phyloP scores from a whole-genome alignment of 176 grass and related monocot species.

The maize (Zea mays) region DNA sequence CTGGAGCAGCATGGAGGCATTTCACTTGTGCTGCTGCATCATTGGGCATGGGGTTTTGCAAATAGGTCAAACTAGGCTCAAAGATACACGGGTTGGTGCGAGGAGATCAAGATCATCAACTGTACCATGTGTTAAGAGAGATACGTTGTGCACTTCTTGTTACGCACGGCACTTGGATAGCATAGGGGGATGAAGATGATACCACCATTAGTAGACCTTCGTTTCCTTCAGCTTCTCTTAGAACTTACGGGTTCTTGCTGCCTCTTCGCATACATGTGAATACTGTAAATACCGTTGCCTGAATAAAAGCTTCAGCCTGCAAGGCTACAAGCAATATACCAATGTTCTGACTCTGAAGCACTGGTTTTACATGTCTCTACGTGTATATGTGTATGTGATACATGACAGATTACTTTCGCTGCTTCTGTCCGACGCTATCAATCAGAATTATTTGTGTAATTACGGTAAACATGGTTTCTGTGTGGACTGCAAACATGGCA shows the following conservation, averaged over 20 bases:
- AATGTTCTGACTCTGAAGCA: too few species aligned
- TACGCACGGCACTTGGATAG: conserved; percentile 26
- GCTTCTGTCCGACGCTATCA: background rate
- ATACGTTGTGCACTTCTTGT: conserved; percentile 13
- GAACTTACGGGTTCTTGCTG: background rate
- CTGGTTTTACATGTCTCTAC: too few species aligned
- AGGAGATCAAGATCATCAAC: conserved; percentile 23
- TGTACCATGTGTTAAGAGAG: conserved; percentile 22
- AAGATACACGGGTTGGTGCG: conserved; percentile 26
- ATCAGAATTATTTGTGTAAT: background rate
- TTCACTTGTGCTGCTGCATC: conserved; percentile 4
- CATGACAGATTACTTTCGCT: background rate
- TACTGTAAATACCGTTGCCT: conserved; percentile 52
- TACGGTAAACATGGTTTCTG: background rate
- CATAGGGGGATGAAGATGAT: conserved; percentile 15
- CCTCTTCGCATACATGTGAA: conserved; percentile 11
- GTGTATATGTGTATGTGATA: too few species aligned
- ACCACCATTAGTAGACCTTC: conserved; percentile 4
- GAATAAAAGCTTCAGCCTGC: conserved; percentile 43
- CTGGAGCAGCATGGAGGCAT: conserved; percentile 20
- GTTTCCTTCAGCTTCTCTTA: background rate
- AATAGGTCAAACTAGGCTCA: conserved; percentile 22
- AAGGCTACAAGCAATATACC: background rate
- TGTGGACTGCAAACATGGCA: conserved; percentile 5
- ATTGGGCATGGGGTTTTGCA: conserved; percentile 11